Conservation (phyloP, 306 rosid species). For the Lathyrus oleraceus region DNA sequence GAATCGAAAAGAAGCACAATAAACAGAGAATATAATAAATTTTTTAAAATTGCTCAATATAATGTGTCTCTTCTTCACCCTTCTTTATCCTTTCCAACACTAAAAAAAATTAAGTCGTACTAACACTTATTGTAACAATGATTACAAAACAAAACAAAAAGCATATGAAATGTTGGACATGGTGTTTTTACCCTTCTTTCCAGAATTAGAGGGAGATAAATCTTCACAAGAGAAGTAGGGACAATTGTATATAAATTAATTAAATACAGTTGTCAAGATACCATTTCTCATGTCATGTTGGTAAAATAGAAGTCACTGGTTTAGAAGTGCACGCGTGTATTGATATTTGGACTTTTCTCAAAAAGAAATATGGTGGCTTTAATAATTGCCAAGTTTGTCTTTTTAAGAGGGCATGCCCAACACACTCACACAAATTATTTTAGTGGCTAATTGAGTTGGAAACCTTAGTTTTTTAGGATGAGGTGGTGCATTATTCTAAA, state of each 20-base stretch:
- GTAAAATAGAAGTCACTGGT: constrained; percentile 21
- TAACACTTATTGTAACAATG: neutral
- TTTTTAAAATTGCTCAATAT: no score
- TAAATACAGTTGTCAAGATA: constrained; percentile 38
- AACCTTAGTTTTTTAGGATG: neutral
- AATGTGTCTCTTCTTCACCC: no score
- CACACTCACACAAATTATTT: constrained; percentile 29
- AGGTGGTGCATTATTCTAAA: neutral
- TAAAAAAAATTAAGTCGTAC: no score
- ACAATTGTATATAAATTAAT: constrained; percentile 1
- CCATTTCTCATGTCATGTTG: constrained; percentile 17
- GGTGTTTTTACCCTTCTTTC: constrained; percentile 27
- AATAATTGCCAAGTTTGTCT: constrained; percentile 31
- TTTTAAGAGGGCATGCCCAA: constrained; percentile 19
- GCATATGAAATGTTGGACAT: constrained; percentile 38
- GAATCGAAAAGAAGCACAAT: no score
- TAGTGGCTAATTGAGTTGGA: constrained; percentile 22
- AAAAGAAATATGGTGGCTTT: constrained; percentile 10
- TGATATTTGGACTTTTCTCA: constrained; percentile 16
- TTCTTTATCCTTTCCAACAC: no score
- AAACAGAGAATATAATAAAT: no score
- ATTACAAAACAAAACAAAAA: neutral
- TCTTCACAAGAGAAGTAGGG: constrained; percentile 1
- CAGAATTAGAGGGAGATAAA: constrained; percentile 18
- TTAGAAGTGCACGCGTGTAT: constrained; percentile 39